Percentiles rank a stretch among this genome's conserved stretches.
phyloP scores from a whole-genome alignment of 1,139 yeast genomes.

The Trichomonascaceae sp. region DNA sequence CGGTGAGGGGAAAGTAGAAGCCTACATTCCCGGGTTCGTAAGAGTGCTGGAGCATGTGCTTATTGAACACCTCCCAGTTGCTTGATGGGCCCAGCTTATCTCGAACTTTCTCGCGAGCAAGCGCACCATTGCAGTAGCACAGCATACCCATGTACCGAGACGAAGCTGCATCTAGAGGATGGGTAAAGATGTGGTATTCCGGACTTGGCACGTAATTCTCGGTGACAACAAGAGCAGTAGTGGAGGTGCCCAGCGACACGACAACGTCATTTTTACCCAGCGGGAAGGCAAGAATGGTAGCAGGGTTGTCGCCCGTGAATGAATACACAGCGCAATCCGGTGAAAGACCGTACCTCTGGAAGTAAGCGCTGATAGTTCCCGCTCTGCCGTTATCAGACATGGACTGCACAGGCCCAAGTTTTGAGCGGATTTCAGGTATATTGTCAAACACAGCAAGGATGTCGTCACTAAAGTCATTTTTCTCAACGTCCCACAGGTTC shows the following conservation, averaged over 20 bases:
- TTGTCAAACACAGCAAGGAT: conserved; percentile 30
- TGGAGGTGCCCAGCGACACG: conserved; percentile 78
- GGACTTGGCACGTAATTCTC: conserved; percentile 67
- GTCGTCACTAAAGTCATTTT: conserved; percentile 39
- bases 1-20: conserved; percentile 76
- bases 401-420: conserved; percentile 36
- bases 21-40: conserved; percentile 35
- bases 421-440: conserved; percentile 28
- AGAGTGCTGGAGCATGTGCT: conserved; percentile 14
- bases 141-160: conserved; percentile 87
- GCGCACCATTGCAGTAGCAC: conserved; percentile 83
- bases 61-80: conserved; percentile 57
- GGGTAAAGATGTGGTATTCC: conserved; percentile 73
- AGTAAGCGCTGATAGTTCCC: conserved; percentile 45
- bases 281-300: conserved; percentile 77
- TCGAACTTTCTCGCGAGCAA: conserved; percentile 70
- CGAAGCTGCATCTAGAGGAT: conserved; percentile 42
- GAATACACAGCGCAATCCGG: conserved; percentile 41
- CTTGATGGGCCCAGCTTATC: conserved; percentile 44
- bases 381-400: conserved; percentile 4
- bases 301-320: conserved; percentile 85
- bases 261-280: conserved; percentile 63
- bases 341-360: conserved; percentile 50
- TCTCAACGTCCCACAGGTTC: conserved; percentile 62
- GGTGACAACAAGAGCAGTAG: conserved; percentile 74